Percentiles rank a stretch among this genome's conserved stretches.
Evolutionary conservation across 2,329 filamentous ascomycete species (phyloP).

Genomic region (Coniochaeta sp.): DNA sequence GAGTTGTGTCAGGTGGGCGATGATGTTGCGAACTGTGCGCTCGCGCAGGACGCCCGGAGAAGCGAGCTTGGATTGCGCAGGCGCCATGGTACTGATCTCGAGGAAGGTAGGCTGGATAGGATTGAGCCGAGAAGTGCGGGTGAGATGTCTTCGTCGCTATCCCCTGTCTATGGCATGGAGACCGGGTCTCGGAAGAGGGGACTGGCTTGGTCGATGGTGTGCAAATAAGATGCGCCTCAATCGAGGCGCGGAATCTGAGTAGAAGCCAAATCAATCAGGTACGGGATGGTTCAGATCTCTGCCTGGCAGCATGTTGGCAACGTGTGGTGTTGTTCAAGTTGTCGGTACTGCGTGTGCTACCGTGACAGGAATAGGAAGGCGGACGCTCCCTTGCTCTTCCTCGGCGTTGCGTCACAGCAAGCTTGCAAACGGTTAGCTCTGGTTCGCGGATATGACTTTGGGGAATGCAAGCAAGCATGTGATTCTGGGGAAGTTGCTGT

Average conservation of each 20-base stretch:
- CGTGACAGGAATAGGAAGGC: conserved; percentile 1
- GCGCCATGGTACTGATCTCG: conserved; percentile 44
- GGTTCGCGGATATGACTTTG: neutral
- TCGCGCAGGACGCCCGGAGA: conserved; percentile 42
- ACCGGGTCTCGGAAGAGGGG: neutral
- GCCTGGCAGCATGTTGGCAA: neutral
- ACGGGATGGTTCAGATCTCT: neutral
- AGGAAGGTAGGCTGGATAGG: neutral
- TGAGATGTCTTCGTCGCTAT: neutral
- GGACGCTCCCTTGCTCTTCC: conserved; percentile 4
- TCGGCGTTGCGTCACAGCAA: conserved; percentile 13
- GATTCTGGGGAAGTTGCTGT: conserved; percentile 8
- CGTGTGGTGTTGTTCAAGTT: neutral
- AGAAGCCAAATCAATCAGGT: neutral
- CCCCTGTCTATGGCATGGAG: neutral
- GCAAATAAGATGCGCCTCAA: neutral
- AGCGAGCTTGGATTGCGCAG: conserved; percentile 65
- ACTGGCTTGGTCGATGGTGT: neutral
- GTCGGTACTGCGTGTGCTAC: neutral
- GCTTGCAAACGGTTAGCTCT: neutral
- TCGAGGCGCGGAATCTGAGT: neutral
- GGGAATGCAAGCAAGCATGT: conserved; percentile 7
- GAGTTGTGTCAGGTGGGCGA: conserved; percentile 59
- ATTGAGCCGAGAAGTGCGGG: neutral
- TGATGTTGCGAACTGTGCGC: conserved; percentile 55